Conservation (phyloP, 2,329 filamentous ascomycete species). For the Xylariaceae sp. region DNA sequence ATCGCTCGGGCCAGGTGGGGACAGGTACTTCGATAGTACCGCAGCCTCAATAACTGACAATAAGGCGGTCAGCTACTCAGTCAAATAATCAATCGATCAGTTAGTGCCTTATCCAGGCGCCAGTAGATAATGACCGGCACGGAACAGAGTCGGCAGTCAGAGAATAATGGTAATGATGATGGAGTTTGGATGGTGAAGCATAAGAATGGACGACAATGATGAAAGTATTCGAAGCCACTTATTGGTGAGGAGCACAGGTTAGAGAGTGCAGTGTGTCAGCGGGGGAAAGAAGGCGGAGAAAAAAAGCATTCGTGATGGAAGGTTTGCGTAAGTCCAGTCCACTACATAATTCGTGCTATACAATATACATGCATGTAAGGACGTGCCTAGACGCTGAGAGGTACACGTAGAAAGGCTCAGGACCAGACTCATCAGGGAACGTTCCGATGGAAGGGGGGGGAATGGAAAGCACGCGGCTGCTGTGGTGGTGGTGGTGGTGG, state of each 20-base stretch:
- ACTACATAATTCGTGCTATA: no score
- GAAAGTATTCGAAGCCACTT: no score
- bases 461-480: no score
- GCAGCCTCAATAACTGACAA: no score
- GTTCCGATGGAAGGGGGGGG: no score
- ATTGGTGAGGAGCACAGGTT: constrained; percentile 1
- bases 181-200: not conserved
- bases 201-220: not conserved
- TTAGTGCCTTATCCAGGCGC: no score
- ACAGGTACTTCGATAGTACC: not conserved
- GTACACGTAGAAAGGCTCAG: no score
- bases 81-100: constrained; percentile 2
- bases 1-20: not conserved
- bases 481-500: no score
- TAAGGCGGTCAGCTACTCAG: constrained; percentile 17
- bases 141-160: not conserved
- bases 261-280: not conserved
- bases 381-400: no score
- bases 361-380: no score
- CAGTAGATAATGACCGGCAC: not conserved
- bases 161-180: not conserved
- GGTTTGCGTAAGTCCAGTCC: constrained; percentile 22
- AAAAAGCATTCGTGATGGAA: constrained; percentile 18
- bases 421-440: no score
- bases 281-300: constrained; percentile 14